These are phyloP conservation scores for Aotearoamyces nothofagi DNA, from an alignment of 2,329 filamentous ascomycete species.

Conservation along the genomic window DNA sequence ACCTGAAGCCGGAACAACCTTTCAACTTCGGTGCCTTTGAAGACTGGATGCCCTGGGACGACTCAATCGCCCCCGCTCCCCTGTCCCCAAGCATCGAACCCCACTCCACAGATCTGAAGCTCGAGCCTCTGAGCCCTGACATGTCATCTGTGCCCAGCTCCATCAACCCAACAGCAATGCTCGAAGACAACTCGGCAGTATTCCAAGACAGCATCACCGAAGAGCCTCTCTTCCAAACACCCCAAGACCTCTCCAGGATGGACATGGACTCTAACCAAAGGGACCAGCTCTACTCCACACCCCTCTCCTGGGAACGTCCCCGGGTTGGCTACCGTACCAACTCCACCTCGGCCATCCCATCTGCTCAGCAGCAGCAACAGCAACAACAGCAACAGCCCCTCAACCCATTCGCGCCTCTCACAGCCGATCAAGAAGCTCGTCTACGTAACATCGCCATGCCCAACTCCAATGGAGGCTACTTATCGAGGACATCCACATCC, in stretches of 20 bases:
- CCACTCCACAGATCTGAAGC: conserved; percentile 15
- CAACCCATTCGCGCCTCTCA: no score
- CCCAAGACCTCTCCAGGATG: no score
- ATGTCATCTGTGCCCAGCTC: conserved; percentile 7
- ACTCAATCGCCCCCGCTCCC: conserved; percentile 12
- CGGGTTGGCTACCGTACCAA: conserved; percentile 11
- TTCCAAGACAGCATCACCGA: conserved; percentile 5
- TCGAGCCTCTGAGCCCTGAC: conserved; percentile 13
- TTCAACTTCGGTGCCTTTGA: conserved; percentile 16
- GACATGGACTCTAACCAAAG: no score
- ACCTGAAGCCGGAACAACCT: conserved; percentile 10
- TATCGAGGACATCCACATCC: no score
- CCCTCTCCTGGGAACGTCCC: conserved; percentile 18
- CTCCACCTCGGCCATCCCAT: no score
- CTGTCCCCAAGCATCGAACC: conserved; percentile 14
- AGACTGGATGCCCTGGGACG: conserved; percentile 19
- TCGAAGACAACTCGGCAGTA: background rate
- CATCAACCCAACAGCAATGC: background rate
- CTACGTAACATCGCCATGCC: no score
- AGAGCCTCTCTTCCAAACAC: conserved; percentile 1
- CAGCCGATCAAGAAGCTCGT: no score
- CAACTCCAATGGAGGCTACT: no score
- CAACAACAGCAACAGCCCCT: conserved; percentile 7
- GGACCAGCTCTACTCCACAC: conserved; percentile 17
- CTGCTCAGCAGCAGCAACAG: no score